Conservation (phyloP, 1,284 basidiomycete genomes). For the Puccinia hordei region DNA sequence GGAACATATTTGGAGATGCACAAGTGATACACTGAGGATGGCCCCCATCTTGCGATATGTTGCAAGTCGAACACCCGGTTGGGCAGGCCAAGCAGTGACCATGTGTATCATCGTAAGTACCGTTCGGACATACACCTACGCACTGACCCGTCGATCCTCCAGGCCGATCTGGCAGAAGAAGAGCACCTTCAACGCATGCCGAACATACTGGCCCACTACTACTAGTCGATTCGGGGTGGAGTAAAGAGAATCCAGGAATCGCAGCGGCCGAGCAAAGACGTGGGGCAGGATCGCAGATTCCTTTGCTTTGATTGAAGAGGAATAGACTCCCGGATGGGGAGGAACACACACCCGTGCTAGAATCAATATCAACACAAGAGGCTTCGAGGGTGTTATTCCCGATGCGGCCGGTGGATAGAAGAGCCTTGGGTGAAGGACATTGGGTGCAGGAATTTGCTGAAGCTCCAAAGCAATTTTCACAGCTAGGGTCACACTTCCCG, state of each 20-base stretch:
- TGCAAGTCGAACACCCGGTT: conserved; percentile 26
- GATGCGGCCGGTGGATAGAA: conserved; percentile 19
- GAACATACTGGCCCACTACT: conserved; percentile 23
- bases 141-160: conserved; percentile 2
- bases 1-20: not conserved
- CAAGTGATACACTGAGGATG: conserved; percentile 26
- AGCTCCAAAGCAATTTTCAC: conserved; percentile 38
- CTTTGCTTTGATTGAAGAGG: conserved; percentile 38
- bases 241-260: conserved; percentile 42
- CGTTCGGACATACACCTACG: conserved; percentile 28
- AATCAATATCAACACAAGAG: conserved; percentile 36
- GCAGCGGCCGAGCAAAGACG: conserved; percentile 31
- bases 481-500: conserved; percentile 12
- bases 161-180: conserved; percentile 25
- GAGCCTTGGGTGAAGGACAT: conserved; percentile 16
- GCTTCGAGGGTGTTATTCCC: conserved; percentile 22
- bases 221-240: not conserved
- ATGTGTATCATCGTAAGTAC: conserved; percentile 26
- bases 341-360: conserved; percentile 27
- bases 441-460: conserved; percentile 29
- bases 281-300: conserved; percentile 39
- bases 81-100: conserved; percentile 26
- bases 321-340: conserved; percentile 19
- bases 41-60: not conserved
- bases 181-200: conserved; percentile 25